Conservation (phyloP, 768 basidiomycete species). For the Lenzites betulinus region DNA sequence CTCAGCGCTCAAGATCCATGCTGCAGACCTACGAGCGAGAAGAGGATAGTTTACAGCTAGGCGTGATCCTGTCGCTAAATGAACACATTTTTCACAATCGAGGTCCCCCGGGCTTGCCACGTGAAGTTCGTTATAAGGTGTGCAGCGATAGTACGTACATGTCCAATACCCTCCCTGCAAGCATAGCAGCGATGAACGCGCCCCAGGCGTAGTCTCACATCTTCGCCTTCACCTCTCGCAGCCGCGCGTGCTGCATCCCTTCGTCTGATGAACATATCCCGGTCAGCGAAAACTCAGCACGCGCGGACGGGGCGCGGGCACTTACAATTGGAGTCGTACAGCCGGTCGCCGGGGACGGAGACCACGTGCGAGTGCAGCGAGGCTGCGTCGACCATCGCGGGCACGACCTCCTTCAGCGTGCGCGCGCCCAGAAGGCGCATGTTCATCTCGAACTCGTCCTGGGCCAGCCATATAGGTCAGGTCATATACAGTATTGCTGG, state of each 20-base stretch:
- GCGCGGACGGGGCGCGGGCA: background rate
- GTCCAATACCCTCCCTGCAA: too few relatives aligned
- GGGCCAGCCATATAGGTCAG: background rate
- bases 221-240: conserved; percentile 43
- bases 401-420: conserved; percentile 75
- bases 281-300: background rate
- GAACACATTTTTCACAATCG: too few relatives aligned
- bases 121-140: too few relatives aligned
- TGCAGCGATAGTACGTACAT: too few relatives aligned
- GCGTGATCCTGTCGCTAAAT: too few relatives aligned
- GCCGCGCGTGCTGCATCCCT: conserved; percentile 43
- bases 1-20: too few relatives aligned
- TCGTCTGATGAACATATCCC: conserved; percentile 36
- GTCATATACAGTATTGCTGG: too few relatives aligned
- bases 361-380: conserved; percentile 68
- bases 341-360: conserved; percentile 67
- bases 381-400: conserved; percentile 87
- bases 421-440: conserved; percentile 88
- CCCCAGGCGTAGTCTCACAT: conserved; percentile 29
- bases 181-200: background rate
- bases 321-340: conserved; percentile 85
- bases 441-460: conserved; percentile 99
- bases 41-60: too few relatives aligned
- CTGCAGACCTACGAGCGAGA: too few relatives aligned
- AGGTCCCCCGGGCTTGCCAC: too few relatives aligned